These are phyloP conservation scores for Blastocystis sp. DNA, from an alignment of 352 stramenopile genomes.

Conservation along the genomic window DNA sequence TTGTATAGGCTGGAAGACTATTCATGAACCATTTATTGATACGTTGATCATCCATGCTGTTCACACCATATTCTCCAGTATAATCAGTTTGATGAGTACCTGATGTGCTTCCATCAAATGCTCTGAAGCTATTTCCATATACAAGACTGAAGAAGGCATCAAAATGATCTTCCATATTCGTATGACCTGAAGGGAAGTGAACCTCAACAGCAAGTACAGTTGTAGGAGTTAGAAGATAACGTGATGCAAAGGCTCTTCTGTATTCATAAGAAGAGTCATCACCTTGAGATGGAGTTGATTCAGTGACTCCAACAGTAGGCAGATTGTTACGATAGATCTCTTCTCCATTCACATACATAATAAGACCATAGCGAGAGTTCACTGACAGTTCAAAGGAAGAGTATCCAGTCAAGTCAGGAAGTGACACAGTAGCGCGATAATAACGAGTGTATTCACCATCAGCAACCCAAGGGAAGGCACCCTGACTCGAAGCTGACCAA, in stretches of 20 bases:
- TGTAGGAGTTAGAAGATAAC: neutral
- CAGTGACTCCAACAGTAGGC: neutral
- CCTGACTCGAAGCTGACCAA: neutral
- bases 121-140: neutral
- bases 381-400: neutral
- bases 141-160: neutral
- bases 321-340: constrained; percentile 37
- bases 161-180: neutral
- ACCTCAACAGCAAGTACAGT: neutral
- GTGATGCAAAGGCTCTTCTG: neutral
- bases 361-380: neutral
- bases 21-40: constrained; percentile 37
- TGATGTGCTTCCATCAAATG: neutral
- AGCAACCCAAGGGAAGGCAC: neutral
- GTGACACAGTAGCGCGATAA: neutral
- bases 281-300: neutral
- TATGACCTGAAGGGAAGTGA: neutral
- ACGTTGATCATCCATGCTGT: neutral
- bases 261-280: neutral
- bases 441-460: neutral
- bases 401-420: constrained; percentile 20
- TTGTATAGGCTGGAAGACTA: neutral
- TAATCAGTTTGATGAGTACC: constrained; percentile 10
- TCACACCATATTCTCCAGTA: neutral
- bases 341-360: constrained; percentile 15